phyloP scores from a whole-genome alignment of 202 grass and related monocot species.

The Bolboschoenoplectus hybrid region DNA sequence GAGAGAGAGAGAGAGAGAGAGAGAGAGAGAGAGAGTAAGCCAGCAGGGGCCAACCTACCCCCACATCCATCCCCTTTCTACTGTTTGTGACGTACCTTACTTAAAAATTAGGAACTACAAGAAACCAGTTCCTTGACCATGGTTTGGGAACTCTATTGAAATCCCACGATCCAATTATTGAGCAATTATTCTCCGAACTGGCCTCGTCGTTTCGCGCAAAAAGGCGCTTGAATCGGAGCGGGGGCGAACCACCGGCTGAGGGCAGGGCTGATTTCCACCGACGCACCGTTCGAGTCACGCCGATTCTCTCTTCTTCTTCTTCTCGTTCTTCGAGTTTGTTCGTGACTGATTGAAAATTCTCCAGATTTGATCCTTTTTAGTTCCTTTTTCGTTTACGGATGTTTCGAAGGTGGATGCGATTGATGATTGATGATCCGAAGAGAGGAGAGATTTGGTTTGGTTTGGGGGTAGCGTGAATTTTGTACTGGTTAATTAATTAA shows the following conservation, averaged over 20 bases:
- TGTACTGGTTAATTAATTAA: constrained; percentile 16
- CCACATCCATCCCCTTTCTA: background rate
- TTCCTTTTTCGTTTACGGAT: background rate
- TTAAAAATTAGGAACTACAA: constrained; percentile 13
- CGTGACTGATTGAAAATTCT: background rate
- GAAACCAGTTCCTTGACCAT: background rate
- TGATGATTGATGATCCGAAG: constrained; percentile 16
- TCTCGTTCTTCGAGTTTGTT: background rate
- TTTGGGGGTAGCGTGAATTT: constrained; percentile 13
- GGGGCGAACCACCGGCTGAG: background rate
- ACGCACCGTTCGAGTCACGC: background rate
- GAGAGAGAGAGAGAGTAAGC: background rate
- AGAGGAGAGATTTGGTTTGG: background rate
- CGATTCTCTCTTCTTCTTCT: background rate
- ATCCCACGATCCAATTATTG: background rate
- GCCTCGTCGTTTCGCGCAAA: background rate
- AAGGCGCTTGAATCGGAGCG: background rate
- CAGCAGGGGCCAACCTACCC: background rate
- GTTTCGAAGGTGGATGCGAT: constrained; percentile 6
- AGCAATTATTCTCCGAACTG: background rate
- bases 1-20: background rate
- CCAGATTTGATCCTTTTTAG: constrained; percentile 19
- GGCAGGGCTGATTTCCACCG: background rate
- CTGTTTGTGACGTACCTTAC: background rate
- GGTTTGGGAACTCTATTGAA: background rate